Conservation (phyloP, 2,329 filamentous ascomycete species). For the Arachnopeziza araneosa region DNA sequence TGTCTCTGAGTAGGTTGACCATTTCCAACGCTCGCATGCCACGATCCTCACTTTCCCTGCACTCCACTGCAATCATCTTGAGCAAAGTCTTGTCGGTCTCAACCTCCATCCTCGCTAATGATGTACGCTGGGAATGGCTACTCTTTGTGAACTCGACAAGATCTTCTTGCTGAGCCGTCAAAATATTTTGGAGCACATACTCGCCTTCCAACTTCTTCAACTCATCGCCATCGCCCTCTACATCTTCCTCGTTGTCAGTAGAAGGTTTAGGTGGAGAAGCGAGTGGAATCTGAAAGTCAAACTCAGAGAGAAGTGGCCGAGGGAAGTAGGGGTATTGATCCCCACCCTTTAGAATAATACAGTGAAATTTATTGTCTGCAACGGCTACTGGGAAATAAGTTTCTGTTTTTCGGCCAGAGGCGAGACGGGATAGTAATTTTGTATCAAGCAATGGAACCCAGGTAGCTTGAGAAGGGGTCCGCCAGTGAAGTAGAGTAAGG, state of each 20-base stretch:
- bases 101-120: slow-evolving; percentile 67
- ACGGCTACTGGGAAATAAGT: slow-evolving; percentile 94
- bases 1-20: slow-evolving; percentile 78
- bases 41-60: slow-evolving; percentile 83
- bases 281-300: slow-evolving; percentile 83
- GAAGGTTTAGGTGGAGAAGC: slow-evolving; percentile 44
- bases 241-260: slow-evolving; percentile 33
- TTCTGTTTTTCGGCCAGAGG: slow-evolving; percentile 80
- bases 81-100: slow-evolving; percentile 87
- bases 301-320: slow-evolving; percentile 82
- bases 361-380: slow-evolving; percentile 88
- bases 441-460: slow-evolving; percentile 96
- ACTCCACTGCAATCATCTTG: slow-evolving; percentile 84
- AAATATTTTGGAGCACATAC: slow-evolving; percentile 69
- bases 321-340: slow-evolving; percentile 93
- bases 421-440: slow-evolving; percentile 71
- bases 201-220: slow-evolving; percentile 68
- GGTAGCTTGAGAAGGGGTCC: slow-evolving; percentile 72
- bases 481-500: slow-evolving; percentile 86
- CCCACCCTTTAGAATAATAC: slow-evolving; percentile 95
- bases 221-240: slow-evolving; percentile 40
- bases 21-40: slow-evolving; percentile 95
- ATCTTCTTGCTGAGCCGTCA: slow-evolving; percentile 70
- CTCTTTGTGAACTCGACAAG: slow-evolving; percentile 63
- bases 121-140: slow-evolving; percentile 57